phyloP scores from a whole-genome alignment of 2,329 filamentous ascomycete genomes.

The Chrysosporium queenslandicum region DNA sequence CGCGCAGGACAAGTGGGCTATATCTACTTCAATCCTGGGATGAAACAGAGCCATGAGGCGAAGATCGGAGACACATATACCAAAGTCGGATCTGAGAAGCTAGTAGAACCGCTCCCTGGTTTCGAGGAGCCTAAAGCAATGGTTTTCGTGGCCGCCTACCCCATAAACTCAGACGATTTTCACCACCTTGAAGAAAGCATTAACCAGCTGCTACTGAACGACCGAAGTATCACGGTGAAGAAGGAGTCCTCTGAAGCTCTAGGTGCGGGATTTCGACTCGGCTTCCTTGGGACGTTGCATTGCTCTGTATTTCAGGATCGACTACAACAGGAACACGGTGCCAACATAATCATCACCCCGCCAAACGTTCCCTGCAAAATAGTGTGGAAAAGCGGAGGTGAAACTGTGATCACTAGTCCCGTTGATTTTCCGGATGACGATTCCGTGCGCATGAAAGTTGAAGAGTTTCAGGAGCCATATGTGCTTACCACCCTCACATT shows the following conservation, averaged over 20 bases:
- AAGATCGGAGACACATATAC: slow-evolving; percentile 96
- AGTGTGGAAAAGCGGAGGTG: slow-evolving; percentile 63
- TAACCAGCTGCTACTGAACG: slow-evolving; percentile 84
- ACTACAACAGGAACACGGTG: slow-evolving; percentile 83
- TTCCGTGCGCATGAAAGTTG: slow-evolving; percentile 44
- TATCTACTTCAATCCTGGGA: slow-evolving; percentile 93
- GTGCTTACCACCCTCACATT: slow-evolving; percentile 79
- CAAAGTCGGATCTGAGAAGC: slow-evolving; percentile 61
- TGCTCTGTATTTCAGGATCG: slow-evolving; percentile 99
- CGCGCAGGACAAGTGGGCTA: slow-evolving; percentile 94
- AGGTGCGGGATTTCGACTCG: slow-evolving; percentile 85
- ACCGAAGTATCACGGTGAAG: slow-evolving; percentile 83
- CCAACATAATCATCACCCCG: slow-evolving; percentile 91
- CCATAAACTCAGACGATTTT: slow-evolving; percentile 82
- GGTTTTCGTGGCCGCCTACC: slow-evolving; percentile 97
- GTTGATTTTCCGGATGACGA: slow-evolving; percentile 75
- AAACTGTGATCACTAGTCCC: slow-evolving; percentile 73
- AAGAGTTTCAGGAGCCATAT: slow-evolving; percentile 60
- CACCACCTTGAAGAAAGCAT: slow-evolving; percentile 86
- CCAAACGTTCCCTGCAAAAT: slow-evolving; percentile 90
- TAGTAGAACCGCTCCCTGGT: slow-evolving; percentile 72
- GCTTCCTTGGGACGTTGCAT: slow-evolving; percentile 91
- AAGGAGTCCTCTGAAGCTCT: slow-evolving; percentile 93
- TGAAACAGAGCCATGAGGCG: slow-evolving; percentile 93
- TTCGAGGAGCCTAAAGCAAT: slow-evolving; percentile 98